phyloP scores from a whole-genome alignment of 371 early-diverging fungal genomes.

The Syncephalis plumigaleata region DNA sequence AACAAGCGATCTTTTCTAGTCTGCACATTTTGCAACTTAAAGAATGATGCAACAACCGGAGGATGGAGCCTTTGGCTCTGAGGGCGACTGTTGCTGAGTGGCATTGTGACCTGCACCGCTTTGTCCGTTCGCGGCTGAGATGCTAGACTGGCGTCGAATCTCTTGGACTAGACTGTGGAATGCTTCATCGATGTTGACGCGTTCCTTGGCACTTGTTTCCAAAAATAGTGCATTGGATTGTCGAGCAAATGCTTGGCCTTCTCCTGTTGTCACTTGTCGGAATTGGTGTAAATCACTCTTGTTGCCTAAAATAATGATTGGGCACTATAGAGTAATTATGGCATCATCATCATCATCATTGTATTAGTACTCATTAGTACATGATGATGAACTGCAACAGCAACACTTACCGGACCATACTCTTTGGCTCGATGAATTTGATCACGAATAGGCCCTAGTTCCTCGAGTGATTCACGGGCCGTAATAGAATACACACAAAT shows the following conservation, averaged over 20 bases:
- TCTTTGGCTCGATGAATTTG: constrained; percentile 19
- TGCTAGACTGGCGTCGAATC: constrained; percentile 9
- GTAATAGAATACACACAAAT: constrained; percentile 18
- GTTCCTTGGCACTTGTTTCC: constrained; percentile 25
- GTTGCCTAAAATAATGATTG: constrained; percentile 43
- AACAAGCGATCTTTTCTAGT: neutral
- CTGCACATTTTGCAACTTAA: neutral
- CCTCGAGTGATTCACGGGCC: constrained; percentile 14
- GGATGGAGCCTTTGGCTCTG: neutral
- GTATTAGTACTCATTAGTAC: neutral
- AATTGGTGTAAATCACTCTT: constrained; percentile 36
- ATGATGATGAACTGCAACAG: neutral
- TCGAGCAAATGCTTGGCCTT: constrained; percentile 21
- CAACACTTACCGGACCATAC: constrained; percentile 12
- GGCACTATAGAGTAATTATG: constrained; percentile 7
- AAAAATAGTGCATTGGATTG: constrained; percentile 17
- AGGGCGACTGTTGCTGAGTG: neutral
- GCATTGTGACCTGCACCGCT: neutral
- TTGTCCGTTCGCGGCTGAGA: constrained; percentile 2
- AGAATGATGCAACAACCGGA: neutral
- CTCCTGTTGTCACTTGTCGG: constrained; percentile 19
- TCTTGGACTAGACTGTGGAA: constrained; percentile 6
- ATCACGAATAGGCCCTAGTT: constrained; percentile 11
- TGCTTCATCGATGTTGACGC: constrained; percentile 12
- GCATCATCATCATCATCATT: neutral